These are phyloP conservation scores for Plectosphaerella plurivora DNA, from an alignment of 2,329 filamentous ascomycete species.

Conservation along the genomic window DNA sequence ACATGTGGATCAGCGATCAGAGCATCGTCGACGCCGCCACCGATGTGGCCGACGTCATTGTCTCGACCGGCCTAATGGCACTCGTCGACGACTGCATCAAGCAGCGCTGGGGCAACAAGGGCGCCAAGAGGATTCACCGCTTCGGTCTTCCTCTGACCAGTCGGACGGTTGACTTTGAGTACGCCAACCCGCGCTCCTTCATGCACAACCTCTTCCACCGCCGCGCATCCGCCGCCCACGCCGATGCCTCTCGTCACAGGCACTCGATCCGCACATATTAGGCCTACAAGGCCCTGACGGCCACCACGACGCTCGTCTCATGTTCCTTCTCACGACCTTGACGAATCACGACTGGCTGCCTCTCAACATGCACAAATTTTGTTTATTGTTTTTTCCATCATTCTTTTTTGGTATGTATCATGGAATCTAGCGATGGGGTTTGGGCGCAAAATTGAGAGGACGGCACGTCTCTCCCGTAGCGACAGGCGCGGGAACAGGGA, in stretches of 20 bases:
- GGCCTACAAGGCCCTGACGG: neutral
- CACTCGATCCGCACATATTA: neutral
- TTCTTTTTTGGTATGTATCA: neutral
- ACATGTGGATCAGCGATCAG: conserved; percentile 82
- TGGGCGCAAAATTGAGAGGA: neutral
- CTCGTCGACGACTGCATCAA: conserved; percentile 92
- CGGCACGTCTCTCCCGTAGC: neutral
- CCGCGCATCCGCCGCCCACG: conserved; percentile 26
- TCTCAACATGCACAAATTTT: neutral
- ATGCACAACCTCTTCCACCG: conserved; percentile 36
- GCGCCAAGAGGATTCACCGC: conserved; percentile 34
- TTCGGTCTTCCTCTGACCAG: conserved; percentile 26
- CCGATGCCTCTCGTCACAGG: neutral
- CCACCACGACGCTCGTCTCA: neutral
- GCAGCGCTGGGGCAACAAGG: conserved; percentile 56
- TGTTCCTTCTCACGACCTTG: neutral
- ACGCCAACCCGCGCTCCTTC: conserved; percentile 23
- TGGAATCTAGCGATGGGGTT: neutral
- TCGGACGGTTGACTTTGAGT: conserved; percentile 22
- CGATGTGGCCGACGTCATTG: conserved; percentile 83
- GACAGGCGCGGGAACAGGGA: neutral
- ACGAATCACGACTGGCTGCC: neutral
- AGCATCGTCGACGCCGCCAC: conserved; percentile 63
- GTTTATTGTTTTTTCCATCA: neutral
- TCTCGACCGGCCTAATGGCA: conserved; percentile 83